A percentile compares a stretch with the other conserved stretches of the same genome.
These are phyloP conservation scores for Tricholomella constricta DNA, from an alignment of 768 basidiomycete species.

Conservation along the genomic window DNA sequence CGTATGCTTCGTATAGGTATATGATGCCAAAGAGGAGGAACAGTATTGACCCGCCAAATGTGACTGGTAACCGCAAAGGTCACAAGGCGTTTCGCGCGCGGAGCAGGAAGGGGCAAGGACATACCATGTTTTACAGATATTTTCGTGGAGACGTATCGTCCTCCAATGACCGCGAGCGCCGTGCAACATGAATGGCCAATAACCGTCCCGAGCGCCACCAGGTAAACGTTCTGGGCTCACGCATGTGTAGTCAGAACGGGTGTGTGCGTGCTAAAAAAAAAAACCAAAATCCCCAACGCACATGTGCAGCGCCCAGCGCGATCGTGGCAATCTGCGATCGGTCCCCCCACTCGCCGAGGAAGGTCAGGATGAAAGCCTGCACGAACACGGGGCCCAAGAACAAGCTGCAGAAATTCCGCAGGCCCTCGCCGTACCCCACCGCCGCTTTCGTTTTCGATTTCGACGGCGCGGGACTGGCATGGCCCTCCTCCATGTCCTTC, in stretches of 20 bases:
- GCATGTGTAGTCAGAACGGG: background rate
- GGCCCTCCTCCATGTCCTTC: conserved; percentile 76
- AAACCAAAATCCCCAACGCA: too few species aligned
- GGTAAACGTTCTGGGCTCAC: conserved; percentile 91
- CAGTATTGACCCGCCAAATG: conserved; percentile 75
- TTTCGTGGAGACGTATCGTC: conserved; percentile 89
- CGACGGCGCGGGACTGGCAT: conserved; percentile 15
- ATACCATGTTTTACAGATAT: conserved; percentile 93
- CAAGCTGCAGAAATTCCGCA: conserved; percentile 80
- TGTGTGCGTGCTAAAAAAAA: too few species aligned
- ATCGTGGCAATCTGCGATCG: conserved; percentile 97
- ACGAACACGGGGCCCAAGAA: conserved; percentile 92
- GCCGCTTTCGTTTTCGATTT: conserved; percentile 26
- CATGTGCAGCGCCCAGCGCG: conserved; percentile 93
- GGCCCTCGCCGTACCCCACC: conserved; percentile 53
- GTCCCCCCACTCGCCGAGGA: conserved; percentile 99
- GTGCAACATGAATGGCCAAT: conserved; percentile 89
- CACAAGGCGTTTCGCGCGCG: background rate
- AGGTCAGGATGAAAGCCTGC: conserved; percentile 92
- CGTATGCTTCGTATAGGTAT: conserved; percentile 69
- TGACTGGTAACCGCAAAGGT: conserved; percentile 51
- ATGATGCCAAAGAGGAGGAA: conserved; percentile 84
- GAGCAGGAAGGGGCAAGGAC: conserved; percentile 28
- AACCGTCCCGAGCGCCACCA: conserved; percentile 89
- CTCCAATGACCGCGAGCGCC: conserved; percentile 88